A percentile compares a stretch with the other conserved stretches of the same genome.
phyloP scores from a whole-genome alignment of 352 stramenopile species.

The Discostella stelligera region DNA sequence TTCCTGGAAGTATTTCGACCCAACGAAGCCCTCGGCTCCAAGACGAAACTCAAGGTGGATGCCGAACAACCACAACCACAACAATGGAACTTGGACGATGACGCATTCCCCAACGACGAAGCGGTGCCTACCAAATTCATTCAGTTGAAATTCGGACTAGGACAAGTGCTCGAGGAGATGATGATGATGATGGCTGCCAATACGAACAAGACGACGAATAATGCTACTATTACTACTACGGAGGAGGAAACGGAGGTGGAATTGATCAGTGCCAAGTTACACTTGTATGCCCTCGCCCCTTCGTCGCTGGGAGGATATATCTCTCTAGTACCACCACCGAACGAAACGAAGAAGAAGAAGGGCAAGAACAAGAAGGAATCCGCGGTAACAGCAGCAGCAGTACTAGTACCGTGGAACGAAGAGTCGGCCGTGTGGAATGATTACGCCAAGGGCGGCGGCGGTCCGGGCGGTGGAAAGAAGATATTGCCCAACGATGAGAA shows the following conservation, averaged over 20 bases:
- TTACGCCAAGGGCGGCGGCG: slow-evolving; percentile 18
- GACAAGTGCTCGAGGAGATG: background rate
- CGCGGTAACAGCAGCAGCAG: background rate
- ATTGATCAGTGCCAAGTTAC: slow-evolving; percentile 15
- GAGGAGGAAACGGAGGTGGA: background rate
- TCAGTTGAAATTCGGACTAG: slow-evolving; percentile 29
- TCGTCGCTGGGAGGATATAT: slow-evolving; percentile 34
- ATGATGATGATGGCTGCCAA: too few species aligned
- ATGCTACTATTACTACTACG: too few species aligned
- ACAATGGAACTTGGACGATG: too few species aligned
- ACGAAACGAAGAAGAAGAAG: background rate
- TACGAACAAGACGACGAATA: too few species aligned
- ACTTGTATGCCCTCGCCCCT: slow-evolving; percentile 20
- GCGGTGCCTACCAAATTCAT: slow-evolving; percentile 29
- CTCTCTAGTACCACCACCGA: background rate
- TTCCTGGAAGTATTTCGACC: slow-evolving; percentile 35
- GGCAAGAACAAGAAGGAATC: background rate
- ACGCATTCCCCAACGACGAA: background rate
- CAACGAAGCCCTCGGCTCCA: slow-evolving; percentile 9
- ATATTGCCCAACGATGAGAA: slow-evolving; percentile 10
- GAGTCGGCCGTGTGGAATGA: slow-evolving; percentile 32
- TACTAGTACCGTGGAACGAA: slow-evolving; percentile 14
- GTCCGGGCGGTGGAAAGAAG: background rate
- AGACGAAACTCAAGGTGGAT: slow-evolving; percentile 34
- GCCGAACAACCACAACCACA: background rate